Evolutionary conservation across 2,329 filamentous ascomycete species (phyloP), one percentile per base, ranked within the genome.

Genomic region (Aspergillus clavatus): DNA sequence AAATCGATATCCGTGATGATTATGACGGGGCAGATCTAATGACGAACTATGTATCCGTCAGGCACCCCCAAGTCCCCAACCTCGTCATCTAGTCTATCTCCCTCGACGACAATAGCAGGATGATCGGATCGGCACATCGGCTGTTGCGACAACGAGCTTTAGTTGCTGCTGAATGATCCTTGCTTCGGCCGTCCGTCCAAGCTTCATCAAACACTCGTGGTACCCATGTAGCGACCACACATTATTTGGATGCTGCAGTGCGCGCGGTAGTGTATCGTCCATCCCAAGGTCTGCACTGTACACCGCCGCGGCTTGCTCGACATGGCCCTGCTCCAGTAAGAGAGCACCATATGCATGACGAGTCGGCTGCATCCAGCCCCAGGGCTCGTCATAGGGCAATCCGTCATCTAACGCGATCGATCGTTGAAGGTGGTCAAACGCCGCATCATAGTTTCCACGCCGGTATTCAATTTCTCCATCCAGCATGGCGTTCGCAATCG

Each of bases 311-410:
- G 83, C 82, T 39, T 83, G 71, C 19, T 77, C 72, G 0, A 78
- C 68, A n/a, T 68, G 69, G 0, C 77, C 80, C 56, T 85, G 83
- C 58, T 89, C 85, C 10, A 87, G 71, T 23, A 87, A 61, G 3
- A 89, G 69, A 0, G 84, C 85, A 1, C 81, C 84, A 40, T 83
- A 83, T 0, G 84, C 84, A 61, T 89, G 85, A 3, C 84, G 72
- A 0, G 80, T 78, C 0, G 85, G 85, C 58, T 86, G 82, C 84
- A 89, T 87, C 84, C 85, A 89, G 0, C 82, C 83, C 84, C 84
- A 88, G 0, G 86, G 86, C 60, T 89, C 86, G 39, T 84, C 82
- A 49, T 86, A 89, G 0, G 80, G 80, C 22, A 89, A 72, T 0
- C 62, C 65, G 55, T 86, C 83, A 50, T 87, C 82, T 2, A 78